A percentile compares a stretch with the other conserved stretches of the same genome.
Evolutionary conservation across 495 filamentous ascomycete species (phyloP).

Genomic region (Penicillium macrosclerotiorum): DNA sequence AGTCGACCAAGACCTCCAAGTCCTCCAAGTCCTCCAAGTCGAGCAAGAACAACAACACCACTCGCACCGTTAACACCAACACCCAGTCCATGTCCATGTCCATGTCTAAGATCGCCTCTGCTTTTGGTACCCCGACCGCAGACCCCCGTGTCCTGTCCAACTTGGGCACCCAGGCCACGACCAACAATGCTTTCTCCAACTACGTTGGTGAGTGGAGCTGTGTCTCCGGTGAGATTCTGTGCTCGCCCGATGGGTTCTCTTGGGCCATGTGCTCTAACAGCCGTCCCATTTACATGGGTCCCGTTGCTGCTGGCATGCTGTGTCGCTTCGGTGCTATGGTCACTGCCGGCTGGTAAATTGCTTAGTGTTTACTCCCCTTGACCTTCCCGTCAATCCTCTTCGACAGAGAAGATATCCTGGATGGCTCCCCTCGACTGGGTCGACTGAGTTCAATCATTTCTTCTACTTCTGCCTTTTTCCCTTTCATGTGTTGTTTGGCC

Average conservation of each 20-base stretch:
- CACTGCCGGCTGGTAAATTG: constrained; percentile 2
- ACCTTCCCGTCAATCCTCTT: background rate
- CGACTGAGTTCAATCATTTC: background rate
- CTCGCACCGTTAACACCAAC: background rate
- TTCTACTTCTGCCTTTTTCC: background rate
- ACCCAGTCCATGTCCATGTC: background rate
- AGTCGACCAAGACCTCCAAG: background rate
- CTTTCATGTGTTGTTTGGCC: constrained; percentile 1
- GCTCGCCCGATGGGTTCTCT: constrained; percentile 33
- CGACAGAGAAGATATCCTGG: background rate
- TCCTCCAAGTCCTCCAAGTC: constrained; percentile 2
- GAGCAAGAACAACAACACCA: constrained; percentile 1
- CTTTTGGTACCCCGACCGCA: constrained; percentile 10
- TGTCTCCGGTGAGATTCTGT: constrained; percentile 32
- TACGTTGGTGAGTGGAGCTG: constrained; percentile 23
- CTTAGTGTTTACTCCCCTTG: background rate
- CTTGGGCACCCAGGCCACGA: constrained; percentile 6
- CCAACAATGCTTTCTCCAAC: constrained; percentile 17
- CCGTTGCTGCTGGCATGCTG: constrained; percentile 38
- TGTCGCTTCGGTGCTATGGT: constrained; percentile 37
- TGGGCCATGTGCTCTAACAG: constrained; percentile 40
- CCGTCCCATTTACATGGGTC: constrained; percentile 36
- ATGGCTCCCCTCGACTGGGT: constrained; percentile 7
- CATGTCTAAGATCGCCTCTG: constrained; percentile 17
- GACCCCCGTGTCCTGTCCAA: constrained; percentile 10